Base-by-base conservation (phyloP, 805 yeast genomes). In the Danielozyma ontarioensis region DNA sequence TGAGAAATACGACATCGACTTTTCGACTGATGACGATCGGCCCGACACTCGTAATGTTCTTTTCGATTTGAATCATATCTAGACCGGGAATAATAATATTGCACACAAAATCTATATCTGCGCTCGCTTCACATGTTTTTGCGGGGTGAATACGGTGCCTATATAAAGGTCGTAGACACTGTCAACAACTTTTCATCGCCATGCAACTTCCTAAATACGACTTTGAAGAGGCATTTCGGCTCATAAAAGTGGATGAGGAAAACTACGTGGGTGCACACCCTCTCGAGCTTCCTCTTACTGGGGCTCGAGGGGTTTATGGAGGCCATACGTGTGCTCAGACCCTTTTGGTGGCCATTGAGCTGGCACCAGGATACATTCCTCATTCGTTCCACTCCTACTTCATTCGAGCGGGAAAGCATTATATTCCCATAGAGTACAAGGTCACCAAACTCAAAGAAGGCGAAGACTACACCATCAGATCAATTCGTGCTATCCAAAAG, bases 251-350 rank as follows among this genome's bases (percentile, higher is more conserved):
- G 1, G 56, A 46, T 33, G 59, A 50, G n/a, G 34, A 34, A 11
- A 39, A 48, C 15, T 66, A 51, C 42, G 46, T 43, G 12, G 70
- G 70, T 2, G 58, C 50, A 0, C 52, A 53, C 30, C 66, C 67
- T 4, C 50, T 66, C 17, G 37, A 54, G 25, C 46, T 59, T 4
- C 71, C 71, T 0, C 33, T 63, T 8, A 34, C 42, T 3, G 71
- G 75, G 0, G 81, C 83, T 2, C 59, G 80, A 28, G 86, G 85
- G 2, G 74, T 80, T 0, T 81, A 80, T 57, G 88, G 88, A 2
- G 88, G 89, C 7, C 76, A 79, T 13, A 58, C 76, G 27, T 76
- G 78, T 13, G 83, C 84, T 0, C 88, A 81, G 45, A 62, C 86
- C 2, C 54, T 80, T 3, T 52, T 72, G 37, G 85, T 84, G 4